Conservation (phyloP, 345 rosid species). For the Brassica juncea region DNA sequence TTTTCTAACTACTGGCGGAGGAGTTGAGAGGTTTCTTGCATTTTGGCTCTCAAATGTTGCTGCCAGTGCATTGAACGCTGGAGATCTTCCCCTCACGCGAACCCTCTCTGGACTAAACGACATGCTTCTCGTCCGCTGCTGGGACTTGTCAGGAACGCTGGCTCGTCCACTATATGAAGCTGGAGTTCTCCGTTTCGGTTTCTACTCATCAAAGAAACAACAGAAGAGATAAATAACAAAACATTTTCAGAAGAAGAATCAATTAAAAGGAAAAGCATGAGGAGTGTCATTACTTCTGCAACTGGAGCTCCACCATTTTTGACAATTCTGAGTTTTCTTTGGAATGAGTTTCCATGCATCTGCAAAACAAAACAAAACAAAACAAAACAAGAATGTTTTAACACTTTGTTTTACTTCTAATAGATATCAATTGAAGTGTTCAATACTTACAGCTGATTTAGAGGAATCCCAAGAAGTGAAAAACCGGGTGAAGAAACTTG, state of each 20-base stretch:
- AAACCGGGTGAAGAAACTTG: slow-evolving; percentile 87
- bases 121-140: slow-evolving; percentile 44
- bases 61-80: slow-evolving; percentile 44
- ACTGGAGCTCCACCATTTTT: slow-evolving; percentile 75
- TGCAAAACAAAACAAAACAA: slow-evolving; percentile 43
- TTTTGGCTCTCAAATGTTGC: slow-evolving; percentile 45
- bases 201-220: slow-evolving; percentile 46
- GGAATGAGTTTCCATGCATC: slow-evolving; percentile 98
- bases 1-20: slow-evolving; percentile 61
- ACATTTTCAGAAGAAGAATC: background rate
- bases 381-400: slow-evolving; percentile 21
- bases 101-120: slow-evolving; percentile 46
- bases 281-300: slow-evolving; percentile 59
- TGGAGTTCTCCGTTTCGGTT: slow-evolving; percentile 84
- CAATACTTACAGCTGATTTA: slow-evolving; percentile 65
- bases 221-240: slow-evolving; percentile 15
- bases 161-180: slow-evolving; percentile 88
- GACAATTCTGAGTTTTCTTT: slow-evolving; percentile 80
- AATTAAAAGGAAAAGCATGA: slow-evolving; percentile 8
- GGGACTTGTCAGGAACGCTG: slow-evolving; percentile 46
- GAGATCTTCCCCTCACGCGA: slow-evolving; percentile 45
- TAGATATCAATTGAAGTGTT: background rate
- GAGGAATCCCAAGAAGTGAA: slow-evolving; percentile 84
- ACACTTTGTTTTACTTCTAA: background rate
- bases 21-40: slow-evolving; percentile 46